Conservation (phyloP, 148 eudicot species). For the Camellia granthamiana region DNA sequence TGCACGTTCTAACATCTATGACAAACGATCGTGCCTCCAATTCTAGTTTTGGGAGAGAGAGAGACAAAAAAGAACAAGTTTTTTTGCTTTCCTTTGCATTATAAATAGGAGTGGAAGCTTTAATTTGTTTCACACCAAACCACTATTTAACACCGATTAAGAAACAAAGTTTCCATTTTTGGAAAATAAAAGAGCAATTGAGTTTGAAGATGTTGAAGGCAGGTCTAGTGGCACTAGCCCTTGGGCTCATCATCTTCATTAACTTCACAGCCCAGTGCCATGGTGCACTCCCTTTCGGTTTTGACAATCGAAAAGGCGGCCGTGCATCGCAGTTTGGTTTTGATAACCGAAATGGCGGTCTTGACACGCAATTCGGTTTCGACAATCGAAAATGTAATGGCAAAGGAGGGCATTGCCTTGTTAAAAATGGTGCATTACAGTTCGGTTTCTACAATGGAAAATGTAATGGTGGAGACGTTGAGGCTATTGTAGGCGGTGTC, state of each 20-base stretch:
- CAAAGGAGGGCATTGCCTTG: too few relatives aligned
- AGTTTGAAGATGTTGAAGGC: constrained; percentile 9
- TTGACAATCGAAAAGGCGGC: too few relatives aligned
- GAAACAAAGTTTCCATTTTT: background rate
- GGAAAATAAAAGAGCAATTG: background rate
- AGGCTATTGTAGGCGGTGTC: constrained; percentile 27
- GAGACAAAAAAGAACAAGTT: too few relatives aligned
- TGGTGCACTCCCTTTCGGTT: constrained; percentile 9
- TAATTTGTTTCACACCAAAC: background rate
- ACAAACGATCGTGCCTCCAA: too few relatives aligned
- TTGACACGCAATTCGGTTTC: too few relatives aligned
- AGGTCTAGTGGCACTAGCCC: background rate
- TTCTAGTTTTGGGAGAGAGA: too few relatives aligned
- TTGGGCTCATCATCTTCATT: constrained; percentile 36
- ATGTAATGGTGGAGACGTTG: constrained; percentile 35
- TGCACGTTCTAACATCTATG: too few relatives aligned
- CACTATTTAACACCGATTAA: background rate
- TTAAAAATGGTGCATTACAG: background rate
- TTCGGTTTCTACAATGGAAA: constrained; percentile 42
- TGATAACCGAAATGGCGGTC: too few relatives aligned
- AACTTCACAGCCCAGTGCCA: constrained; percentile 29
- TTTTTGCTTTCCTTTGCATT: background rate
- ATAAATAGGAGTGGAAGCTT: background rate
- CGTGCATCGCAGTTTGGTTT: too few relatives aligned
- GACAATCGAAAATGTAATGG: too few relatives aligned